phyloP scores from a whole-genome alignment of 2,329 filamentous ascomycete genomes.

The Cercospora citrullina region DNA sequence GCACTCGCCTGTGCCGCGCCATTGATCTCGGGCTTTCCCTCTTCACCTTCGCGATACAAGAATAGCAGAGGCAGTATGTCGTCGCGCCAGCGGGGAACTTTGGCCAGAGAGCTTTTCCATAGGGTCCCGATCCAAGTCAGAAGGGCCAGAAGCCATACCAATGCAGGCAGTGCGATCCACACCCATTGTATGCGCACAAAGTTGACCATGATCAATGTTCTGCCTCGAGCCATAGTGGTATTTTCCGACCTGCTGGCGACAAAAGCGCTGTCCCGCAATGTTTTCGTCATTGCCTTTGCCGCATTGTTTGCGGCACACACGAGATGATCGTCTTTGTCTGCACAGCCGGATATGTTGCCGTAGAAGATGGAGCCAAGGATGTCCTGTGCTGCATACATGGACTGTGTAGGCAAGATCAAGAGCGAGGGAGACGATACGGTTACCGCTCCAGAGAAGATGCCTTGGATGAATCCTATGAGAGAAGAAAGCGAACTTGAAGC shows the following conservation, averaged over 20 bases:
- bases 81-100: neutral
- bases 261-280: neutral
- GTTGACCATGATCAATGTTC: neutral
- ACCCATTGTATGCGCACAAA: neutral
- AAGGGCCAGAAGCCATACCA: neutral
- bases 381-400: neutral
- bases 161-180: neutral
- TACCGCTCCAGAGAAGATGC: neutral
- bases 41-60: neutral
- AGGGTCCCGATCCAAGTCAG: neutral
- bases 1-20: neutral
- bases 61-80: neutral
- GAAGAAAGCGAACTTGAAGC: neutral
- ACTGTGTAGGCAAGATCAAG: neutral
- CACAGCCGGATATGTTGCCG: neutral
- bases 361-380: neutral
- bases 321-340: neutral
- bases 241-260: neutral
- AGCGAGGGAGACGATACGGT: neutral
- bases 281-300: neutral
- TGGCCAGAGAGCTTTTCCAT: neutral
- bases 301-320: neutral
- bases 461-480: neutral
- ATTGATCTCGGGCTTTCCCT: neutral
- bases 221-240: neutral